Evolutionary conservation across 2,329 filamentous ascomycete genomes (phyloP).

Genomic region (Diatrype stigma): DNA sequence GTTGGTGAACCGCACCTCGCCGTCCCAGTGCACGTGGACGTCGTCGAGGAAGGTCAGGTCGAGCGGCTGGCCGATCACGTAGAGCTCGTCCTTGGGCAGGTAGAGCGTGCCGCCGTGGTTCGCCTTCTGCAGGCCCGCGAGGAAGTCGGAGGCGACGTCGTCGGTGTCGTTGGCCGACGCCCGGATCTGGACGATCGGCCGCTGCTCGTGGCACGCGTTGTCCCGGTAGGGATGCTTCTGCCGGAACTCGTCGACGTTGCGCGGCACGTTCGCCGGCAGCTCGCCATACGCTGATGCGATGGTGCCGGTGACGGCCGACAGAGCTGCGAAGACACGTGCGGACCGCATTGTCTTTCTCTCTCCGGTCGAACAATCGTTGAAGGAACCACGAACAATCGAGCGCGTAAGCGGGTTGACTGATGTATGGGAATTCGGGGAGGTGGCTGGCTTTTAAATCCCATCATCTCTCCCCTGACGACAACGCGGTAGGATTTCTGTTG

Average conservation of each 20-base stretch:
- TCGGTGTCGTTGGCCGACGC: conserved; percentile 49
- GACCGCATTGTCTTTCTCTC: conserved; percentile 17
- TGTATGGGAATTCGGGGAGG: not conserved
- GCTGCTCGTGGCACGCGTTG: conserved; percentile 8
- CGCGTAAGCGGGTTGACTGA: too few relatives aligned
- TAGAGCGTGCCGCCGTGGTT: conserved; percentile 56
- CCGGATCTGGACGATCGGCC: conserved; percentile 43
- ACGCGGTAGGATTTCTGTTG: too few relatives aligned
- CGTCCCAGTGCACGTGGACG: conserved; percentile 55
- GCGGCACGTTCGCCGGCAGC: conserved; percentile 29
- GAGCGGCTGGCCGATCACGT: conserved; percentile 55
- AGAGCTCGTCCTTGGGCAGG: conserved; percentile 48
- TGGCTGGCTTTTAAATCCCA: not conserved
- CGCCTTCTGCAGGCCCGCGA: conserved; percentile 48
- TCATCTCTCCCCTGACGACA: not conserved
- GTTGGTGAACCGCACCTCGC: conserved; percentile 46
- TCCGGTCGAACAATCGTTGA: not conserved
- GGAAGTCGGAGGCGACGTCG: conserved; percentile 53
- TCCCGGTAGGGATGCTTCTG: conserved; percentile 33
- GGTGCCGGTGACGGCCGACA: conserved; percentile 20
- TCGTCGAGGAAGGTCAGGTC: conserved; percentile 55
- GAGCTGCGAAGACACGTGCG: conserved; percentile 14
- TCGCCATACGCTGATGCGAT: conserved; percentile 18
- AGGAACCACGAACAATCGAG: not conserved
- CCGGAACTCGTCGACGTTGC: conserved; percentile 34